Base-by-base conservation (phyloP, 192 early-diverging fungal species). In the Podila horticola region DNA sequence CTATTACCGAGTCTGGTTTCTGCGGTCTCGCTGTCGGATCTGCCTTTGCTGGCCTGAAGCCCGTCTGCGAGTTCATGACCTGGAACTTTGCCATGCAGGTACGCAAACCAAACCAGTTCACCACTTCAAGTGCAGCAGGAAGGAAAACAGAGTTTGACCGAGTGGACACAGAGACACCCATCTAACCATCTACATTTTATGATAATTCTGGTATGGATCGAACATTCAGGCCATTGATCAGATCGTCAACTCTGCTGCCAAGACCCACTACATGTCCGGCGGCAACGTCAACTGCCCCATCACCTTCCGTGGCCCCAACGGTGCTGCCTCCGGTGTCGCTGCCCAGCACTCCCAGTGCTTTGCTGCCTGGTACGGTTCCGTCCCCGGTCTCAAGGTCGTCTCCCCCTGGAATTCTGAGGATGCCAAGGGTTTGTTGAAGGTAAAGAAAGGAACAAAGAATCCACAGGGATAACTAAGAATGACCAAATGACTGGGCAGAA, bases 1-100 rank as follows among this genome's bases (percentile, higher is more conserved):
- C 97, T 51, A 99, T 99, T 67, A 99, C 97, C 41, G 97, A 99
- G 90, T 95, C 96, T 88, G 97, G 97, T 63, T 96, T 99, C 74
- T 93, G 95, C 69, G 97, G 97, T 83, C 88, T 99, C 59, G 97
- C 97, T 79, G 91, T 97, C 62, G 97, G 97, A 58, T 93, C 96
- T 36, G 97, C 97, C 34, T 89, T 99, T 71, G 88, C 91, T 71
- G 97, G 97, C 50, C 89, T 97, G 62, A 95, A 93, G 88, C 97
- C 97, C 33, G 92, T 99, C 69, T 99, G 97, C 90, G 97, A 99
- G 89, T 99, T 99, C 86, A 99, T 99, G 97, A 99, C 97, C 69
- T 98, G 96, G 85, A 99, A 99, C 94, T 99, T 99, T 90, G 95
- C 97, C 36, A 96, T 99, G 96, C 97, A 99, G 91, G 94, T 95